Base-by-base conservation (phyloP, 306 rosid genomes). In the Vigna angularis region DNA sequence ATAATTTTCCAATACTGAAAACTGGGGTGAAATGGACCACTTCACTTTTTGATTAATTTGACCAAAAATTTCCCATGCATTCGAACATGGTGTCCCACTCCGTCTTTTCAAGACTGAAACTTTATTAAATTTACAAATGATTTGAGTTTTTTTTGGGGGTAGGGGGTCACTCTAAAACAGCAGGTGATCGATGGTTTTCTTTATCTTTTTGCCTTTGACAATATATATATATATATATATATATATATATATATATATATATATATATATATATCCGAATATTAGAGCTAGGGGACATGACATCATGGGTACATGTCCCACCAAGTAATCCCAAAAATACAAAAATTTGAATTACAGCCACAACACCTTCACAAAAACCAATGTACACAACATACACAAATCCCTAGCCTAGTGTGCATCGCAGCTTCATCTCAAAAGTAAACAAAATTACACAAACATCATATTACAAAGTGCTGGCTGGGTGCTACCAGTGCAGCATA, bases 401-500 rank as follows among this genome's bases (percentile, higher is more conserved):
- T 56, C 83, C 77, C 83, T 50, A 77, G 57, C 67, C 88, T 88
- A 74, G 52, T 79, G 81, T 86, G 81, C 87, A 90, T 81, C 85
- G 59, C 88, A 81, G 88, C 91, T 89, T 88, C 92, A 83, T 87
- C 92, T 76, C 80, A 84, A 79, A 86, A 69, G 36, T 47, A 87
- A 82, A 57, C 82, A 81, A 88, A 86, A 88, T 89, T 85, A 75
- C 85, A 84, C 74, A 49, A 78, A 66, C 85, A 87, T 32, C 86
- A 87, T 83, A 79, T 82, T 79, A 87, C 85, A 75, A 61, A 75
- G 72, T 72, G 87, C 84, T 20, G 70, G 36, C 84, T 66, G 79
- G 78, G 81, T 34, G 78, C 87, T 48, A 59, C 74, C 47, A 40
- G 84, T 77, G 69, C 85, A 73, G 14, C 69, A 55, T 47, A 78